Base-by-base conservation (phyloP, 1,139 yeast species). In the Hyphopichia burtonii region DNA sequence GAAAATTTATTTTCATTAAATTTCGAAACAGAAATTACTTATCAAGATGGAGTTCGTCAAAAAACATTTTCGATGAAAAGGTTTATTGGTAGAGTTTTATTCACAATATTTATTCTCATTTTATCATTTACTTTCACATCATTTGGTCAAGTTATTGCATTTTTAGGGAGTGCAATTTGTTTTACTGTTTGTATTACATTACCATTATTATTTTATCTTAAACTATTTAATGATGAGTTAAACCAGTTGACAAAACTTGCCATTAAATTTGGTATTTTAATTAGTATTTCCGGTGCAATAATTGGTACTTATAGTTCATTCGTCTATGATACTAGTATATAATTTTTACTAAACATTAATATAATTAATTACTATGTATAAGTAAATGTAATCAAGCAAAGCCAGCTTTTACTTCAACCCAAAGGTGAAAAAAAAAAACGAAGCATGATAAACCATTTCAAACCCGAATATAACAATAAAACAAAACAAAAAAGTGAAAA, bases 61-160 rank as follows among this genome's bases (percentile, higher is more conserved):
- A 15, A 11, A 9, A n/a, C 22, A 7, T 16, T 30, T 11, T n/a
- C 31, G 19, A 19, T 37, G 32, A 70, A 68, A 42, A 63, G 75
- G 16, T 74, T 66, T 10, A 10, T 54, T 7, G 52, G 58, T 0
- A 55, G 76, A 37, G 41, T 61, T 2, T 1, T 49, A 8, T 56
- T 51, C 38, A 43, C 58, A 3, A 55, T 57, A 38, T 52, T 60
- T 44, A 32, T 54, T 2, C 38, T 65, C 3, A 53, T 69, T n/a
- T 56, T 85, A 27, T 78, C 96, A 1, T 69, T 86, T 28, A 44
- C 79, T 3, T 78, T 87, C 54, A 87, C 88, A 4, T 82, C 83
- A 28, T 91, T 90, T 63, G 96, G 94, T 46, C 81, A 82, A 54
- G 76, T 90, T 44, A 83, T 91, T 63, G 88, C 96, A 8, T 80